Evolutionary conservation across 2,329 filamentous ascomycete genomes (phyloP), one percentile per base, ranked within the genome.

Genomic region (Ophiostoma perfectum): DNA sequence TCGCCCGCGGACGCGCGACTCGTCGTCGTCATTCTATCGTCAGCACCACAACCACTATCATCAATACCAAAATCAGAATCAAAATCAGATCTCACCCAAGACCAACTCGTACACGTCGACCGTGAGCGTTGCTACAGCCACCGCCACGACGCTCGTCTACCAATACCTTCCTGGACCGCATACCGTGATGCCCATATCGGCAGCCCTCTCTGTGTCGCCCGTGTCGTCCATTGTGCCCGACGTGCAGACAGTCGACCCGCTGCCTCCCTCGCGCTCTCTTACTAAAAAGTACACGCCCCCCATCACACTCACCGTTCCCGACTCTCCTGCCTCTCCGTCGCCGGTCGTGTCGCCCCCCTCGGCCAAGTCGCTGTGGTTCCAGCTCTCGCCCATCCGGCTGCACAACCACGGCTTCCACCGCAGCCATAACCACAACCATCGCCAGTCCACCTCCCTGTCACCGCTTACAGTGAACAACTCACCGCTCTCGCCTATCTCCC

Each of bases 121-220:
- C 49, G 38, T 38, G 7, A 12, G n/a, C 5, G 36, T 42, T 14
- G 60, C 60, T 16, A 42, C 60, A 9, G 60, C 66, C 47, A 7
- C 66, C 5, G 52, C 68, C 42, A 58, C 65, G 5, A 63, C 60
- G 16, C 60, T 63, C n/a, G 60, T 63, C 60, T 63, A 42, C 60
- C 60, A 63, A n/a, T 12, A 63, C 47, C 14, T 65, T 65, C 65
- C 69, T 67, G 68, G 65, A 66, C 66, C 66, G n/a, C 68, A 41
- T 49, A 44, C 68, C 69, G 69, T 70, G 71, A 72, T 67, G 71
- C 69, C 71, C 69, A 70, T 68, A 27, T 16, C 67, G 11, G 67
- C 18, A 39, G 52, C 67, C 41, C 18, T 38, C 63, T 5, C 41
- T 5, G 63, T 47, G 2, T 64, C 63, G 5, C 63, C 63, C 41